Base-by-base conservation (phyloP, 352 stramenopile genomes). In the Peronospora tabacina region DNA sequence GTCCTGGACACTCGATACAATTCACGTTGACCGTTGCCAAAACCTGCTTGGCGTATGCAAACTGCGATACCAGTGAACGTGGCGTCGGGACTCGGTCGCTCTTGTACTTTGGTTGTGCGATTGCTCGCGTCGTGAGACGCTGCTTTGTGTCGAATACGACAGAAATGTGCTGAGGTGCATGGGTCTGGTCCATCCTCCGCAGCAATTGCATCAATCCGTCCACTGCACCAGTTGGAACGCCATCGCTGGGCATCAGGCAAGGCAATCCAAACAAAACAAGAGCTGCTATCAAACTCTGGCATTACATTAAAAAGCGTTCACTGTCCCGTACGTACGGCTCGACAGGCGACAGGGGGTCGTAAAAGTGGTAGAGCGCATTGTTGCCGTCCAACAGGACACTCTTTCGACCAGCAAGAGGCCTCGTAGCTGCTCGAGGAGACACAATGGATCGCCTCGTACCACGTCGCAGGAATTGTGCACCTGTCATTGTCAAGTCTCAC, bases 331-430 rank as follows among this genome's bases (percentile, higher is more conserved):
- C 57, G 29, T 46, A 85, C 73, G 61, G 52, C 49, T 70, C 56
- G 33, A 55, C 49, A 7, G 46, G 55, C 7, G 26, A 67, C 32
- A 71, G 44, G 17, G 72, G 62, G 26, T 84, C 63, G 61, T 72
- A 86, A 42, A 71, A 82, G 56, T 78, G 61, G 48, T 86, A 70
- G 19, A 84, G 64, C 15, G 65, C 36, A 49, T 86, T 86, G 56
- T 86, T 86, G 42, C 75, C 75, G 30, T 86, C 75, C 16, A 86
- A 60, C 15, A 86, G 49, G 32, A 83, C 5, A 34, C 58, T 70
- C 48, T 81, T 85, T 52, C 61, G 22, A 26, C 22, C 22, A 26
- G 2, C 4, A 7, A 6, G 22, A 26, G 22, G 22, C 22, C 22
- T 26, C 22, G 0, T 5, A 0, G 58, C 37, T 29, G 13, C 30